Evolutionary conservation across 768 basidiomycete genomes (phyloP).

Genomic region (Tubosaeta sp.): DNA sequence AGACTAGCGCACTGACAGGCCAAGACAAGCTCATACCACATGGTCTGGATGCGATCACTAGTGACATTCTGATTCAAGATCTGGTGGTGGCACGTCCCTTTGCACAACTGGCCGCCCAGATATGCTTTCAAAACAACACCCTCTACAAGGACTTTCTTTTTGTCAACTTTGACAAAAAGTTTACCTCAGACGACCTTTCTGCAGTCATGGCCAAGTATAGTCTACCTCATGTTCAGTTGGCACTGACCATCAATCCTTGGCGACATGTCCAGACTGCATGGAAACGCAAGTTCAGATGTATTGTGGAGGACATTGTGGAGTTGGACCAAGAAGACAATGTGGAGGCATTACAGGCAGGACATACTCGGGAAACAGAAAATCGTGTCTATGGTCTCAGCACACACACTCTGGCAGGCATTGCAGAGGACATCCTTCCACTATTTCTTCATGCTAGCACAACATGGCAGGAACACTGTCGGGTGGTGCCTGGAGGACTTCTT

Average conservation of each 20-base stretch:
- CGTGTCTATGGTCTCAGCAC: conserved; percentile 1
- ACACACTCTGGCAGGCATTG: background rate
- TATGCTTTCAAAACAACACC: background rate
- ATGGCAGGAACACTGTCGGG: background rate
- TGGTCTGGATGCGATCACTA: background rate
- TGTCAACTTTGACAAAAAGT: too few relatives aligned
- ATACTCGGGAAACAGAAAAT: background rate
- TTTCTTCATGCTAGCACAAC: background rate
- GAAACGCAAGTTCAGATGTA: conserved; percentile 1
- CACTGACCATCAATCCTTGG: background rate
- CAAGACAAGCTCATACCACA: conserved; percentile 7
- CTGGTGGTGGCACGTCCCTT: background rate
- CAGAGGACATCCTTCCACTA: background rate
- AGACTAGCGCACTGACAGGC: background rate
- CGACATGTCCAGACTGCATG: conserved; percentile 5
- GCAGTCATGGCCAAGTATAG: too few relatives aligned
- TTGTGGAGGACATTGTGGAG: background rate
- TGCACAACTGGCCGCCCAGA: background rate
- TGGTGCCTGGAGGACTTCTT: background rate
- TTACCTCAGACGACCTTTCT: too few relatives aligned
- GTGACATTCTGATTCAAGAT: background rate
- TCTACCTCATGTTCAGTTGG: background rate
- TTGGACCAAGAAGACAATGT: background rate
- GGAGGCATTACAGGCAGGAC: background rate
- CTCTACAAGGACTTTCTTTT: conserved; percentile 5